phyloP scores from a whole-genome alignment of 805 yeast species.

The Kluyveromyces starmeri region DNA sequence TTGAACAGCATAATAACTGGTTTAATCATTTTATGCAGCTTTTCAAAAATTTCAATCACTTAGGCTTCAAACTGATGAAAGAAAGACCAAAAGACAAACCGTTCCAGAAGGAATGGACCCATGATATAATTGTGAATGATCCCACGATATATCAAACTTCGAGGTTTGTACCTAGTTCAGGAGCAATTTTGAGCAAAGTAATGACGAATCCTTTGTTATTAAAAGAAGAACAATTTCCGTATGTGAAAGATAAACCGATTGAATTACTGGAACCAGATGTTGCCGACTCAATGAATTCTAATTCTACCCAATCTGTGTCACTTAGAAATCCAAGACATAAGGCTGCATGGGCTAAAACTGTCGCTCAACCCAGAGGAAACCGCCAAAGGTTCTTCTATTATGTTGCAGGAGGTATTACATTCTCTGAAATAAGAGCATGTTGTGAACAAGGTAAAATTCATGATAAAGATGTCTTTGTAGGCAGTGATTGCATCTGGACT shows the following conservation, averaged over 20 bases:
- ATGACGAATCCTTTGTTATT: conserved; percentile 39
- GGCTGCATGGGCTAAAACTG: conserved; percentile 65
- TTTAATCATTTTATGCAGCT: conserved; percentile 40
- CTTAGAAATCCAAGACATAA: conserved; percentile 63
- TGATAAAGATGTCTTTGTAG: conserved; percentile 70
- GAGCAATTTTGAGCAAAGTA: conserved; percentile 45
- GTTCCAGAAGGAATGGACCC: conserved; percentile 43
- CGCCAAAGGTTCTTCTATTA: conserved; percentile 71
- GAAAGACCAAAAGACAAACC: conserved; percentile 34
- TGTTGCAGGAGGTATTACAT: conserved; percentile 84
- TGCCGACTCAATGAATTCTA: conserved; percentile 24
- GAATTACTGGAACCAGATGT: conserved; percentile 33
- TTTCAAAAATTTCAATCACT: conserved; percentile 45
- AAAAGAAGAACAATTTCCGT: conserved; percentile 58
- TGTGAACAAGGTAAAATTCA: conserved; percentile 56
- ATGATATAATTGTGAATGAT: conserved; percentile 37
- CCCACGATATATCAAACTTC: conserved; percentile 46
- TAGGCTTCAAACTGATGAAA: conserved; percentile 52
- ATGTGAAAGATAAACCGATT: conserved; percentile 64
- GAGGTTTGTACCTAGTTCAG: conserved; percentile 63
- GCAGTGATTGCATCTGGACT: conserved; percentile 65
- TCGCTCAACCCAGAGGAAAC: conserved; percentile 28
- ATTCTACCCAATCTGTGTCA: conserved; percentile 37
- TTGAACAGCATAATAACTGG: conserved; percentile 32
- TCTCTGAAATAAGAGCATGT: conserved; percentile 68